phyloP scores from a whole-genome alignment of 2,329 filamentous ascomycete species.

The Ceratocystis albifundus region DNA sequence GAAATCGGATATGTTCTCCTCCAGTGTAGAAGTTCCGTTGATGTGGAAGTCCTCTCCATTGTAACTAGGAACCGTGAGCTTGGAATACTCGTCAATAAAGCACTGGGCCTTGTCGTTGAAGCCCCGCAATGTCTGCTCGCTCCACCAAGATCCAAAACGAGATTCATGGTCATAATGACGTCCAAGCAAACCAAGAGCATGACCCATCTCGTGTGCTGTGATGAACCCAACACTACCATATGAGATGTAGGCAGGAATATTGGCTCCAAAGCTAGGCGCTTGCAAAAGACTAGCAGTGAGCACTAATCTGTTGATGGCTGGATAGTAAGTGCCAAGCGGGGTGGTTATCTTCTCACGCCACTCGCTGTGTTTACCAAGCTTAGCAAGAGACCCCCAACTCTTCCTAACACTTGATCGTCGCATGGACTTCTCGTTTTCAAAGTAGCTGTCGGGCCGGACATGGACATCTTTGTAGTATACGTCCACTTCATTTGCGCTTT shows the following conservation, averaged over 20 bases:
- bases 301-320: slow-evolving; percentile 54
- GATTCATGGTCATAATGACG: slow-evolving; percentile 55
- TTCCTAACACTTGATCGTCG: slow-evolving; percentile 36
- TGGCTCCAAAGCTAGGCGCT: slow-evolving; percentile 51
- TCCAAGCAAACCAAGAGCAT: slow-evolving; percentile 57
- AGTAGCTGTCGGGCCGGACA: slow-evolving; percentile 42
- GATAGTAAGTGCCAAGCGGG: slow-evolving; percentile 57
- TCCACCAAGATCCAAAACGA: slow-evolving; percentile 58
- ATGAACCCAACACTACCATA: slow-evolving; percentile 58
- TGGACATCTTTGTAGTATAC: slow-evolving; percentile 46
- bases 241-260: slow-evolving; percentile 51
- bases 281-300: slow-evolving; percentile 62
- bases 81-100: slow-evolving; percentile 54
- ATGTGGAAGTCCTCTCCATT: slow-evolving; percentile 34
- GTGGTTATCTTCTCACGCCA: slow-evolving; percentile 51
- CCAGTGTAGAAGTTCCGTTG: slow-evolving; percentile 51
- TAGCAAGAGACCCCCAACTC: slow-evolving; percentile 47
- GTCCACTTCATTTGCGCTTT: slow-evolving; percentile 44
- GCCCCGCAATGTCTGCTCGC: slow-evolving; percentile 43
- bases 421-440: slow-evolving; percentile 45
- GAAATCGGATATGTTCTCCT: slow-evolving; percentile 62
- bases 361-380: slow-evolving; percentile 47
- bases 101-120: slow-evolving; percentile 52
- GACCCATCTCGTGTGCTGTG: slow-evolving; percentile 57
- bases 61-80: slow-evolving; percentile 32